Conservation (phyloP, 371 early-diverging fungal species). For the Batkoa obscura region DNA sequence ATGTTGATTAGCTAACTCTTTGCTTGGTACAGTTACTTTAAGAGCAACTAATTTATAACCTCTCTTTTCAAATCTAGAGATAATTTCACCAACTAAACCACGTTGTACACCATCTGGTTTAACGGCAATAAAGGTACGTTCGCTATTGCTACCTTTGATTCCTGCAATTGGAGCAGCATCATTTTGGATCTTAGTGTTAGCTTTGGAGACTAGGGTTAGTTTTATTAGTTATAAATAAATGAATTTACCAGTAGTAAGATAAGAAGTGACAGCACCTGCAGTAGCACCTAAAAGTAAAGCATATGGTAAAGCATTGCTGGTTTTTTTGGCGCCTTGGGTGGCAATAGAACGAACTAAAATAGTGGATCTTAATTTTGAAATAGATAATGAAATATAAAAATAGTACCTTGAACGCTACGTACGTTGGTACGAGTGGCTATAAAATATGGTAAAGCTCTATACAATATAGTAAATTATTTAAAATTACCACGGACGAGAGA, state of each 20-base stretch:
- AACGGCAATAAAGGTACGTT: conserved; percentile 12
- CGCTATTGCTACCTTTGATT: neutral
- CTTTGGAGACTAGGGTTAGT: neutral
- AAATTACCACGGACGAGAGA: too few species aligned
- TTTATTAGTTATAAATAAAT: too few species aligned
- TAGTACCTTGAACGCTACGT: too few species aligned
- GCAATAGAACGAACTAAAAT: neutral
- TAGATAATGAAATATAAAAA: too few species aligned
- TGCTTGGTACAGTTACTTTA: conserved; percentile 54
- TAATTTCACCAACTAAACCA: conserved; percentile 89
- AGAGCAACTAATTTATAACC: conserved; percentile 74
- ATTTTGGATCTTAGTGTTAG: neutral
- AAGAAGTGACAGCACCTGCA: neutral
- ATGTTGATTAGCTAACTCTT: conserved; percentile 81
- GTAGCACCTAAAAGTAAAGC: neutral
- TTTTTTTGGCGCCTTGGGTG: neutral
- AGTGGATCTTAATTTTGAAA: too few species aligned
- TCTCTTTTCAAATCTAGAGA: conserved; percentile 81
- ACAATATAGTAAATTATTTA: too few species aligned
- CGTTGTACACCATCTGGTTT: conserved; percentile 61
- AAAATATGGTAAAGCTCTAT: too few species aligned
- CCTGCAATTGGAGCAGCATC: neutral
- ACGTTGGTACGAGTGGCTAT: too few species aligned
- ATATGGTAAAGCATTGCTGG: neutral
- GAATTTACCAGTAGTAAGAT: neutral